Evolutionary conservation across 768 basidiomycete genomes (phyloP).

Genomic region (Termitomyces sp.): DNA sequence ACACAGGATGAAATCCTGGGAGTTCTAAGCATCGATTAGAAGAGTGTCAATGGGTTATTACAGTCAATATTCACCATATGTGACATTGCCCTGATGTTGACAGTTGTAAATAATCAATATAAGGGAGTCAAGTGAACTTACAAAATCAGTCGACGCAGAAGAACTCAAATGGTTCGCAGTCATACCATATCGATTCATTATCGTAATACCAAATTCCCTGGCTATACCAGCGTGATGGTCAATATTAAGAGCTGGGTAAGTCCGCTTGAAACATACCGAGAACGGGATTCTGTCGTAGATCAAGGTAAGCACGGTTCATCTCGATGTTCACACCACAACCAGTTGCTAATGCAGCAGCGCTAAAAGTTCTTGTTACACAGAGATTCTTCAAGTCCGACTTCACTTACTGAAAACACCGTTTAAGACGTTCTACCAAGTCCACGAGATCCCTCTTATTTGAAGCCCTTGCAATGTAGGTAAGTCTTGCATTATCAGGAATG

Average conservation of each 20-base stretch:
- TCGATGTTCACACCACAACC: conserved; percentile 46
- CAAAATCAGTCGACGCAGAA: conserved; percentile 75
- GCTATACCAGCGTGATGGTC: conserved; percentile 26
- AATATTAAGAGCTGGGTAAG: neutral
- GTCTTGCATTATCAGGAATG: conserved; percentile 77
- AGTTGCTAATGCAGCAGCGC: conserved; percentile 64
- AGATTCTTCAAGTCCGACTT: neutral
- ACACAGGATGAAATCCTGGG: conserved; percentile 61
- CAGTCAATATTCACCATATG: conserved; percentile 44
- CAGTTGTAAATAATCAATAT: neutral
- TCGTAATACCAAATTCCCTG: conserved; percentile 45
- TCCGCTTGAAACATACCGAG: conserved; percentile 34
- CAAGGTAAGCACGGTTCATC: conserved; percentile 38
- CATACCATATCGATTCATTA: conserved; percentile 39
- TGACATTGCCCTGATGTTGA: conserved; percentile 60
- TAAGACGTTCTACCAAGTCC: conserved; percentile 51
- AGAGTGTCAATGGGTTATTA: neutral
- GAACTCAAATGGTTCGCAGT: conserved; percentile 22
- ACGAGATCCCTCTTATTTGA: conserved; percentile 53
- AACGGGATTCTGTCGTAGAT: conserved; percentile 53
- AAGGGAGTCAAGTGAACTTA: conserved; percentile 28
- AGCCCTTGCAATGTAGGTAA: conserved; percentile 70
- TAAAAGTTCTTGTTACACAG: conserved; percentile 21
- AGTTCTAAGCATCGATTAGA: conserved; percentile 35
- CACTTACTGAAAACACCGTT: conserved; percentile 67